Conservation (phyloP, 2,329 filamentous ascomycete genomes). For the Fusarium floridanum region DNA sequence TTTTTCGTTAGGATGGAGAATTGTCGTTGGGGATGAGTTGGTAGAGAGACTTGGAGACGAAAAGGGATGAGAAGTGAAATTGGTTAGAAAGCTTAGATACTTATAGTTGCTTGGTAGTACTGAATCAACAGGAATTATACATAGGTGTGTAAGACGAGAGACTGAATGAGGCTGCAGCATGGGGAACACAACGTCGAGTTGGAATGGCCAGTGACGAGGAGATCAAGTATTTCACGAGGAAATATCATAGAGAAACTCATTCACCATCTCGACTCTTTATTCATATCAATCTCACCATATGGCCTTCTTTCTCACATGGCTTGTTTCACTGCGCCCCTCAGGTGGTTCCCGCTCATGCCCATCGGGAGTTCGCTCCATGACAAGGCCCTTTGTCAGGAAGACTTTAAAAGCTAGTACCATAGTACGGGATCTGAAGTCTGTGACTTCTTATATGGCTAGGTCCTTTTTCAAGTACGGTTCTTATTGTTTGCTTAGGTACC, state of each 20-base stretch:
- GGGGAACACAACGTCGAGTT: background rate
- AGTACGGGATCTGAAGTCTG: background rate
- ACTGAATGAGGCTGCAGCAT: background rate
- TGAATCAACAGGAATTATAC: background rate
- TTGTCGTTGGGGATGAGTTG: background rate
- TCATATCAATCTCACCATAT: background rate
- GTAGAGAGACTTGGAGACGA: background rate
- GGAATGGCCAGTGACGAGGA: background rate
- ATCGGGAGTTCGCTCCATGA: background rate
- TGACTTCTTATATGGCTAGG: background rate
- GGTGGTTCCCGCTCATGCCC: background rate
- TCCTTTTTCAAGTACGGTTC: background rate
- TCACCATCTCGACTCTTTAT: background rate
- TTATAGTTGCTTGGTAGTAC: background rate
- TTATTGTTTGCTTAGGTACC: background rate
- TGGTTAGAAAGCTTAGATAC: background rate
- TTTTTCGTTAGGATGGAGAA: background rate
- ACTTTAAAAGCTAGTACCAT: background rate
- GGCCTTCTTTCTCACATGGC: background rate
- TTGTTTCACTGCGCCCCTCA: background rate
- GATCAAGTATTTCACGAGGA: background rate
- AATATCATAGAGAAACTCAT: background rate
- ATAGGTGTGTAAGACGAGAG: background rate
- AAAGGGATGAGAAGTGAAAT: background rate
- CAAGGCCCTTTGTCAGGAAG: background rate